Evolutionary conservation across 1,139 yeast species (phyloP).

Genomic region (Magnusiomyces tetraspermus): DNA sequence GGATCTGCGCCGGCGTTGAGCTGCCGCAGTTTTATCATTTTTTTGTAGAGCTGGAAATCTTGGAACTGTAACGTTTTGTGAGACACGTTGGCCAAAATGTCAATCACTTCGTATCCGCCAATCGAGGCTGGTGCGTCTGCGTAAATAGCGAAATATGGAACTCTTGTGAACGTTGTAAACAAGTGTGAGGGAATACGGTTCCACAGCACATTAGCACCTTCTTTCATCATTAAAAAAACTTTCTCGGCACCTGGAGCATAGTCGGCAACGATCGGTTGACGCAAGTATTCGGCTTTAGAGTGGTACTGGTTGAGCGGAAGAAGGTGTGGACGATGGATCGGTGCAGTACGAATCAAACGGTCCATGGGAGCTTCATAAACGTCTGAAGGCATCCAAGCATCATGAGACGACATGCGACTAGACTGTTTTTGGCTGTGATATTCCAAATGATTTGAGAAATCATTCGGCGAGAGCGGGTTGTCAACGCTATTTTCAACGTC

Average conservation of each 20-base stretch:
- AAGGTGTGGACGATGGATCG: not conserved
- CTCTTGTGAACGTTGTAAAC: slow-evolving; percentile 30
- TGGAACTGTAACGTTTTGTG: slow-evolving; percentile 18
- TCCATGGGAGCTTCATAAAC: slow-evolving; percentile 3
- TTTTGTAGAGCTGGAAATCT: slow-evolving; percentile 26
- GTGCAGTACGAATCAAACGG: not conserved
- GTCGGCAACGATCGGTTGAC: slow-evolving; percentile 24
- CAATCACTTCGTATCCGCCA: slow-evolving; percentile 31
- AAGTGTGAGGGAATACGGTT: slow-evolving; percentile 32
- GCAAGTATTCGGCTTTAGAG: slow-evolving; percentile 16
- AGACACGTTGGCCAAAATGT: slow-evolving; percentile 28
- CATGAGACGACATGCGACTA: slow-evolving; percentile 6
- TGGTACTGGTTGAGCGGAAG: slow-evolving; percentile 2
- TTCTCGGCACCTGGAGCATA: slow-evolving; percentile 22
- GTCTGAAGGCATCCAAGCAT: slow-evolving; percentile 14
- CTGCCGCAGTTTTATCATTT: slow-evolving; percentile 22
- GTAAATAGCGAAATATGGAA: slow-evolving; percentile 31
- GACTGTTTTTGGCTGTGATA: not conserved
- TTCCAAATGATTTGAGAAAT: not conserved
- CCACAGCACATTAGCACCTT: slow-evolving; percentile 33
- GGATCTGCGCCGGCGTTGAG: slow-evolving; percentile 18
- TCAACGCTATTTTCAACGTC: not conserved
- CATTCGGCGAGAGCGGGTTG: not conserved
- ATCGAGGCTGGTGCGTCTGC: slow-evolving; percentile 29
- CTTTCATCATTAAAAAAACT: slow-evolving; percentile 31